Percentiles rank a stretch among this genome's conserved stretches.
Conservation (phyloP, 2,329 filamentous ascomycete genomes). For the Hymenoscyphus scutula region DNA sequence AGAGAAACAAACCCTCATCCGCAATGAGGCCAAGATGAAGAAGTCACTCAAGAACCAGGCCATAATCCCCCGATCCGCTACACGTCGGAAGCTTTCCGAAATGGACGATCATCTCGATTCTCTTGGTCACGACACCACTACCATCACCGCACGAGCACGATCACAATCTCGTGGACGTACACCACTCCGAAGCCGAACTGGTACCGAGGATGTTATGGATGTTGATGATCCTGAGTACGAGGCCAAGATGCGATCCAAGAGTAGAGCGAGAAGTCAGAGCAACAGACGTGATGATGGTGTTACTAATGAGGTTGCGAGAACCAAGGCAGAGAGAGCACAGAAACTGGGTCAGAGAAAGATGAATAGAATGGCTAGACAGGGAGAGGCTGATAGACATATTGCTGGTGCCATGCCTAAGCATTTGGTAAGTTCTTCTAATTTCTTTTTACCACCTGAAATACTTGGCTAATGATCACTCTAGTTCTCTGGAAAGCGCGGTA, state of each 20-base stretch:
- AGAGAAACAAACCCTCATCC: slow-evolving; percentile 88
- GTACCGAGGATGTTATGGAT: slow-evolving; percentile 74
- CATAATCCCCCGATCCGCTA: slow-evolving; percentile 79
- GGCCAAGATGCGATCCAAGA: slow-evolving; percentile 67
- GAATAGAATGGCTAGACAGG: slow-evolving; percentile 96
- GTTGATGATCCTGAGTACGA: slow-evolving; percentile 57
- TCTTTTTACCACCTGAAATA: background rate
- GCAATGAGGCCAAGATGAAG: slow-evolving; percentile 92
- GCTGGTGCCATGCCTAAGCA: slow-evolving; percentile 83
- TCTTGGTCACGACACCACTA: slow-evolving; percentile 79
- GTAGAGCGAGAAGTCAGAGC: slow-evolving; percentile 63
- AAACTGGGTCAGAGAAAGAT: slow-evolving; percentile 97
- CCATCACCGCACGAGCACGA: slow-evolving; percentile 70
- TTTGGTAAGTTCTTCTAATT: slow-evolving; percentile 61
- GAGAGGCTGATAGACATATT: slow-evolving; percentile 91
- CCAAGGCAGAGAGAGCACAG: slow-evolving; percentile 79
- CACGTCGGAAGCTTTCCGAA: slow-evolving; percentile 78
- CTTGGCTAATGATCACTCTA: slow-evolving; percentile 42
- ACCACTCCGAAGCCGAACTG: slow-evolving; percentile 58
- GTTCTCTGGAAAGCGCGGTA: slow-evolving; percentile 88
- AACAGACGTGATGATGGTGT: slow-evolving; percentile 80
- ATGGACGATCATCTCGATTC: slow-evolving; percentile 83
- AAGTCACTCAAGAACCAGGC: slow-evolving; percentile 97
- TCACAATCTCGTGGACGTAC: slow-evolving; percentile 71
- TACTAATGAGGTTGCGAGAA: slow-evolving; percentile 60